Conservation (phyloP, 1,139 yeast genomes). For the Yamadazyma blattariae region DNA sequence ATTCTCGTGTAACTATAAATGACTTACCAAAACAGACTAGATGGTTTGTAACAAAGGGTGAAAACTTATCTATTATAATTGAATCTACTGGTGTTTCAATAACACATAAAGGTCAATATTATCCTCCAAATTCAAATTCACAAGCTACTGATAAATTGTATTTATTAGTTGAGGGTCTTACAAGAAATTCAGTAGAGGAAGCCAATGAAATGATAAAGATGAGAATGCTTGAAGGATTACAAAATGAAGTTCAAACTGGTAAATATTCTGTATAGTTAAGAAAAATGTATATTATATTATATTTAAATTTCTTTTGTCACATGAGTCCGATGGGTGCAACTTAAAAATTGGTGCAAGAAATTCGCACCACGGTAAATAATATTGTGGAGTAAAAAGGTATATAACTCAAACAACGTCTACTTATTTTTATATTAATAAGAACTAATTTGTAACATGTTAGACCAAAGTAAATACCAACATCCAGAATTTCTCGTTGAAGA, state of each 20-base stretch:
- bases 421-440: no score
- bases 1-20: conserved; percentile 73
- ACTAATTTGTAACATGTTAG: conserved; percentile 2
- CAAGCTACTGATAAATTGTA: conserved; percentile 55
- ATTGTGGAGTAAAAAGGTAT: neutral
- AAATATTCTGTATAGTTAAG: conserved; percentile 41
- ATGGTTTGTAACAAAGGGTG: conserved; percentile 76
- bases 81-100: conserved; percentile 77
- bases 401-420: no score
- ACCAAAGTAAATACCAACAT: conserved; percentile 24
- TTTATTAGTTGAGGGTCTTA: conserved; percentile 74
- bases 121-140: conserved; percentile 55
- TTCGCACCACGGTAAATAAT: neutral
- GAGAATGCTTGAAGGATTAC: conserved; percentile 59
- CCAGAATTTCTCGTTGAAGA: conserved; percentile 39
- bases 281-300: no score
- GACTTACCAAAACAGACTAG: conserved; percentile 85
- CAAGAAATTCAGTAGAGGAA: conserved; percentile 58
- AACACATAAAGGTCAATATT: conserved; percentile 79
- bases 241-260: conserved; percentile 41
- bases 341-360: neutral
- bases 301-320: no score
- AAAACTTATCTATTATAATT: conserved; percentile 60
- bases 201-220: conserved; percentile 67
- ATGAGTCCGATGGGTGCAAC: neutral